A percentile compares a stretch with the other conserved stretches of the same genome.
Conservation (phyloP, 371 early-diverging fungal genomes). For the Saksenaea vasiformis region DNA sequence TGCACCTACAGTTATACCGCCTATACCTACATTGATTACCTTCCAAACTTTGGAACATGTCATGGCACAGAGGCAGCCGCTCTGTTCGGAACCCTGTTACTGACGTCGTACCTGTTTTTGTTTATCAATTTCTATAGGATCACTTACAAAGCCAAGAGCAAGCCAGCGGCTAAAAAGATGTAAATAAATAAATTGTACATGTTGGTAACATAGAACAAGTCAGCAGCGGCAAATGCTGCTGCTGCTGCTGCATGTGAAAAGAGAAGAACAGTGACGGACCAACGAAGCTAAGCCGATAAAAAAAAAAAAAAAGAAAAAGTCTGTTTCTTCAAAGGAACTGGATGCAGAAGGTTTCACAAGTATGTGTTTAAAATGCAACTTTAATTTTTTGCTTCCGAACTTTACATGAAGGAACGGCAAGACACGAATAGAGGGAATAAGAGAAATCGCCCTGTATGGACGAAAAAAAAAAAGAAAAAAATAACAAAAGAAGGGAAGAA, state of each 20-base stretch:
- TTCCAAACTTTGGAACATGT: constrained; percentile 74
- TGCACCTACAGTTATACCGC: constrained; percentile 75
- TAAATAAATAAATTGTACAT: constrained; percentile 14
- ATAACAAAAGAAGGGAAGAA: not conserved
- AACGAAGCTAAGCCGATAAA: not conserved
- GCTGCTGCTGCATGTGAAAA: not conserved
- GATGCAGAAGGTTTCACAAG: not conserved
- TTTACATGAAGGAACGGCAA: not conserved
- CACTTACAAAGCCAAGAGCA: constrained; percentile 63
- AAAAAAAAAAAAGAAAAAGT: too few relatives aligned
- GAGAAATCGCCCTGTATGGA: not conserved
- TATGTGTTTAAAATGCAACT: not conserved
- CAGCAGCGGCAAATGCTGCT: not conserved
- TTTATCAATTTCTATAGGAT: constrained; percentile 86
- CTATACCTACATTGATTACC: constrained; percentile 52
- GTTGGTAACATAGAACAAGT: constrained; percentile 1
- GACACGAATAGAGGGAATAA: too few relatives aligned
- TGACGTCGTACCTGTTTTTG: constrained; percentile 78
- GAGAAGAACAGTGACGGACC: not conserved
- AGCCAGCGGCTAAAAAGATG: constrained; percentile 16
- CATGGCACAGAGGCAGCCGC: constrained; percentile 78
- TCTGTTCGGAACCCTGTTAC: constrained; percentile 72
- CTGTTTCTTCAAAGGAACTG: not conserved
- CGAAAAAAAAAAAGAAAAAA: not conserved
- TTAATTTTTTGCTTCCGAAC: not conserved